Evolutionary conservation across 2,329 filamentous ascomycete genomes (phyloP), one percentile per base, ranked within the genome.

Genomic region (Pseudogymnoascus sp.): DNA sequence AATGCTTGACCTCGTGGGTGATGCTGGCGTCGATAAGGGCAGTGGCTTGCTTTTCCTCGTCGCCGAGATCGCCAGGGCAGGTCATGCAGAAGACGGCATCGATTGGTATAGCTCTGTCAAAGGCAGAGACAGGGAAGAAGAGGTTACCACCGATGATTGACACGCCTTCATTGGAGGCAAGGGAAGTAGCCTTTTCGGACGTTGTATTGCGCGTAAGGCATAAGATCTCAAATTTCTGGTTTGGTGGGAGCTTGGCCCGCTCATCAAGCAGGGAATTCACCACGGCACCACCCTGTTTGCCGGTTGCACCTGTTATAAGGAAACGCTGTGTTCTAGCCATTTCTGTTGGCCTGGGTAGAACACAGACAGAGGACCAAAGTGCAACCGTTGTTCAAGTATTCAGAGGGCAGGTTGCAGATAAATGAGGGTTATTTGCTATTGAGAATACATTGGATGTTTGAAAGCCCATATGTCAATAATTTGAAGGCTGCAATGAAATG

Each of bases 1-100:
- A 86, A 67, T 84, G 79, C 62, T 78, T 74, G 38, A 88, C 81
- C 11, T 77, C 76, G 25, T 80, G 71, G 25, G 78, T 77, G 62
- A 87, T 68, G 2, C 81, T 76, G n/a, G 78, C 81, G 62, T 86
- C 81, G 61, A 87, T 75, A 6, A 89, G 73, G 0, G 73, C 76
- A 39, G 79, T 84, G 60, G 85, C 86, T 70, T 88, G 84, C 6
- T 66, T 62, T 64, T 81, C 75, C 70, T 85, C 82, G 59, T 68
- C 68, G 8, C 74, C 75, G 38, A 50, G 58, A 68, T 64, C 16
- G 71, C 77, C 64, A 63, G 60, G 58, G 33, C 66, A 68, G 60
- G 63, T 60, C 39, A 86, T 81, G 47, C 76, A 79, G 70, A 80
- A 85, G 3, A 85, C 81, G 1, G 80, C 81, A 75, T 79, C 81